Evolutionary conservation across 768 basidiomycete genomes (phyloP).

Genomic region (Tylopilus balloui): DNA sequence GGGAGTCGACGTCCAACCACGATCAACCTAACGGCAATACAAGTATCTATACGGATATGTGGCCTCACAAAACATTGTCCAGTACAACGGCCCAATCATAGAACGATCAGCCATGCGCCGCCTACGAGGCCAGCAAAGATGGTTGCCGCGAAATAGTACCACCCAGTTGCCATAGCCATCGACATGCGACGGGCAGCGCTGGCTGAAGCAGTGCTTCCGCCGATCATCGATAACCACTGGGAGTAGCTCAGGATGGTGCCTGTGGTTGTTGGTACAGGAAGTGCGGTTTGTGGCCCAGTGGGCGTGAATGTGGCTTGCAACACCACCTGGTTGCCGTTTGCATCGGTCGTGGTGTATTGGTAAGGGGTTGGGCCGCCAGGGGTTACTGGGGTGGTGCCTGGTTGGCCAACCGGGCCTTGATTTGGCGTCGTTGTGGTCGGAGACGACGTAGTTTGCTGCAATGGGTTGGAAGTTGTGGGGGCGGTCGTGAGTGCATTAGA

Average conservation of each 20-base stretch:
- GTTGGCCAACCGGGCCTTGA: constrained; percentile 49
- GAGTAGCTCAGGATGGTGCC: constrained; percentile 29
- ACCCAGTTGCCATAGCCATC: constrained; percentile 17
- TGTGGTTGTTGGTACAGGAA: constrained; percentile 25
- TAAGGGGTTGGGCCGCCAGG: constrained; percentile 49
- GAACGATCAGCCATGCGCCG: constrained; percentile 31
- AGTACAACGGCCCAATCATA: constrained; percentile 13
- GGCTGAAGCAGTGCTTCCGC: constrained; percentile 28
- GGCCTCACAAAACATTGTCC: constrained; percentile 6
- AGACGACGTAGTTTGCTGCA: constrained; percentile 16
- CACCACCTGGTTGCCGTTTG: constrained; percentile 24
- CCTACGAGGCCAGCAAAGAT: constrained; percentile 23
- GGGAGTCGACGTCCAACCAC: not conserved
- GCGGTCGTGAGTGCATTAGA: constrained; percentile 4
- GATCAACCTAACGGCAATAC: not conserved
- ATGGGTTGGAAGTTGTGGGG: constrained; percentile 19
- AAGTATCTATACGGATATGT: constrained; percentile 8
- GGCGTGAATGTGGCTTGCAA: constrained; percentile 29
- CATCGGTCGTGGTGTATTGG: constrained; percentile 45
- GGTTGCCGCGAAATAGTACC: constrained; percentile 27
- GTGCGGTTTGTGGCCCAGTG: constrained; percentile 26
- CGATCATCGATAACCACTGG: constrained; percentile 29
- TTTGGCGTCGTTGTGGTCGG: constrained; percentile 20
- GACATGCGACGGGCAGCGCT: constrained; percentile 25
- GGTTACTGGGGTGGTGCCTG: constrained; percentile 34